Evolutionary conservation across 768 basidiomycete species (phyloP), one percentile per base, ranked within the genome.

Genomic region (Mycena leptocephala): DNA sequence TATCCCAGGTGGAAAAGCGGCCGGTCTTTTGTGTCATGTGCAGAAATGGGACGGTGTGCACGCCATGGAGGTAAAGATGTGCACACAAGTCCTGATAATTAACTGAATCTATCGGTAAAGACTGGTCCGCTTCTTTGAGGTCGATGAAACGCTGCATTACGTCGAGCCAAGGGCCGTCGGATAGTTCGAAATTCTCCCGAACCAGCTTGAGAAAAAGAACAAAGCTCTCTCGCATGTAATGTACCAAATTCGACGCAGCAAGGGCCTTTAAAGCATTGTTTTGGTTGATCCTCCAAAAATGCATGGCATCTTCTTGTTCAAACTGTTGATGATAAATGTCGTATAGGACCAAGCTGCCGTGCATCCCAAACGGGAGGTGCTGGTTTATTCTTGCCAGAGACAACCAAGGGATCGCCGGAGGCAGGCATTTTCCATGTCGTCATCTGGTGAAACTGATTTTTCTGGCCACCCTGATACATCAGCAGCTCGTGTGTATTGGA

Each of bases 401-500:
- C 51, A 26, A 43, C 66, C 18, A 56, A 28, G 20, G 24, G 33
- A 28, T 66, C 56, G 1, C 32, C 69, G 20, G 62, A 70, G 1
- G 35, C 30, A 5, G 68, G 72, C 8, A 43, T 22, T 37, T 77
- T 80, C 79, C 75, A 80, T n/a, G 69, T 79, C 18, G 70, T 79
- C 46, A 9, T 48, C 26, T 68, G 62, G n/a, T 74, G 77, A 26
- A 76, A 78, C 18, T 75, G 71, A 20, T 22, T 33, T 14, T 24
- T 1, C 18, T 9, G 9, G 7, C 46, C 64, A 0, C 16, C 30
- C 18, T 53, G 41, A 48, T 79, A 74, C 32, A 72, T 65, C 9
- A 85, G 18, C 0, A 87, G 20, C 68, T 90, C 89, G 68, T 89
- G 87, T 9, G 83, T 83, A 71, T 88, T 88, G 5, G 85, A 87